Base-by-base conservation (phyloP, 108 stramenopile species). In the Cyclotella choctawhatcheeana region DNA sequence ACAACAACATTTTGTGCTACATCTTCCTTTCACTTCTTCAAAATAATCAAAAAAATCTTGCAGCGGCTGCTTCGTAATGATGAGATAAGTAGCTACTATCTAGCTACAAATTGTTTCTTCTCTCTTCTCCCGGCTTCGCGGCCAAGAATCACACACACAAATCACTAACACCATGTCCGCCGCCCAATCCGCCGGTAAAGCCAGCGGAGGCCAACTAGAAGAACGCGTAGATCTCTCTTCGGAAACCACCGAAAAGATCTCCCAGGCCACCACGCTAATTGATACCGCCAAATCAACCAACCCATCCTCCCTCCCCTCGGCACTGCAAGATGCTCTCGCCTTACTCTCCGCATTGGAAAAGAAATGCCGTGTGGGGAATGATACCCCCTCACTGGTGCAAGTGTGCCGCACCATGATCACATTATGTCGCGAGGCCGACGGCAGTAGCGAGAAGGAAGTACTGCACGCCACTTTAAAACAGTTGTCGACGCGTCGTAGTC, bases 321-420 rank as follows among this genome's bases (percentile, higher is more conserved):
- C 67, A 2, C 73, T 95, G 30, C 26, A 26, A 45, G n/a, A 62
- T 24, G 68, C 67, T 2, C 76, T 95, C 20, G 32, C 67, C n/a
- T 61, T 96, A 45, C 70, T 96, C 54, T 65, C 85, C 2, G 92
- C 91, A 8, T 74, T 90, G 47, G 94, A 96, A 67, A 96, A 96
- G 67, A 84, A 84, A 44, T 93, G 92, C 71, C 89, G 94, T 17
- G 83, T 86, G 14, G 92, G 92, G 8, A 96, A 96, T 72, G 94
- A 96, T 71, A 80, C 78, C 14, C 63, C 88, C 45, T 90, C 88
- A 71, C 71, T 96, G 44, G 75, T 87, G 18, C 64, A 75, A 32
- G 90, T 93, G n/a, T 93, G 91, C 50, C 80, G 89, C 58, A 80
- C 88, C 8, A 73, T 77, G 34, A 45, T 96, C 12, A 48, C 88